Percentiles rank a stretch among this genome's conserved stretches.
These are phyloP conservation scores for Carallia pectinifolia DNA, from an alignment of 345 rosid genomes.

Conservation along the genomic window DNA sequence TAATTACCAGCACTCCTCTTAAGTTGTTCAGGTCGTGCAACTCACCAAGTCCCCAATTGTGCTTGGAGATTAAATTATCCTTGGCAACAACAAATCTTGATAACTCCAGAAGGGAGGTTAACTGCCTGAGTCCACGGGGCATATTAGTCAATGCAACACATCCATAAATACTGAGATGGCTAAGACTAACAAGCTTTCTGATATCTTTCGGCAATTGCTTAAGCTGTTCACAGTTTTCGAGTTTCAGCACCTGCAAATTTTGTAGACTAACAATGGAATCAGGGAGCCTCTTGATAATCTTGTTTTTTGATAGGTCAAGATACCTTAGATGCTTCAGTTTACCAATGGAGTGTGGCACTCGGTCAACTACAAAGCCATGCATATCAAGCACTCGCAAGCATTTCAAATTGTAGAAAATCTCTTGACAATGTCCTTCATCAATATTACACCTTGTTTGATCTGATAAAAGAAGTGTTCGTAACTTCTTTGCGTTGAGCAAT, in stretches of 20 bases:
- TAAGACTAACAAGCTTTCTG: neutral
- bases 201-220: neutral
- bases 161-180: neutral
- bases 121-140: constrained; percentile 3
- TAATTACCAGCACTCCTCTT: constrained; percentile 1
- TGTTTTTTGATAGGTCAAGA: constrained; percentile 17
- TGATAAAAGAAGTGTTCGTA: neutral
- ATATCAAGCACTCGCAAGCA: constrained; percentile 8
- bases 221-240: neutral
- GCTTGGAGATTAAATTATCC: neutral
- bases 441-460: too few species aligned
- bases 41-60: neutral
- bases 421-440: neutral
- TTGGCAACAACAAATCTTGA: constrained; percentile 7
- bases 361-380: neutral
- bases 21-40: neutral
- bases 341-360: constrained; percentile 3
- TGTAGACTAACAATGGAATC: constrained; percentile 1
- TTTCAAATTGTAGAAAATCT: neutral
- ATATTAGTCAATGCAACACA: neutral
- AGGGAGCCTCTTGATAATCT: constrained; percentile 8
- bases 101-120: constrained; percentile 4
- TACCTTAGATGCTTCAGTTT: constrained; percentile 18
- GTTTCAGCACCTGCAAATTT: constrained; percentile 17
- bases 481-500: neutral